Evolutionary conservation across 78 protist species (phyloP).

Genomic region (Fonticula alba): DNA sequence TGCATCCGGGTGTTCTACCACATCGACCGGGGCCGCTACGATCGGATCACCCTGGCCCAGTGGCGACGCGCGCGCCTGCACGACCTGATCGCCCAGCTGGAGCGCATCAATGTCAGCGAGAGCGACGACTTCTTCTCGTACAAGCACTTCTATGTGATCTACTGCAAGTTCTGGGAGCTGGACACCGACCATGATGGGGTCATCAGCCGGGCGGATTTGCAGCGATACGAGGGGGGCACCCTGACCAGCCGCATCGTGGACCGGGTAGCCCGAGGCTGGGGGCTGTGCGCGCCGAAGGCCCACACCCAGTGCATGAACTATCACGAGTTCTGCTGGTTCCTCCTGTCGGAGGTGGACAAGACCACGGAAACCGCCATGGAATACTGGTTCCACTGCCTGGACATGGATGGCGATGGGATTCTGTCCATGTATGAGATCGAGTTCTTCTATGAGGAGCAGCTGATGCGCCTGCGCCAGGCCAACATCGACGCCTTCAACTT

Average conservation of each 20-base stretch:
- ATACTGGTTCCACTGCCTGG: constrained; percentile 64
- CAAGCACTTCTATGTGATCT: constrained; percentile 85
- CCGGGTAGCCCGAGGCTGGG: constrained; percentile 12
- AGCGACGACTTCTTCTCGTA: constrained; percentile 38
- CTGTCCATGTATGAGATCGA: constrained; percentile 63
- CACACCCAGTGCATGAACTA: constrained; percentile 14
- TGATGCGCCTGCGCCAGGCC: constrained; percentile 35
- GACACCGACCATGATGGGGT: constrained; percentile 61
- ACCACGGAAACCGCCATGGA: constrained; percentile 31
- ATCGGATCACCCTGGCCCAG: constrained; percentile 31
- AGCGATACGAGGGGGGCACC: constrained; percentile 1
- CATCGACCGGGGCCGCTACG: constrained; percentile 19
- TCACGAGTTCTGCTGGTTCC: constrained; percentile 46
- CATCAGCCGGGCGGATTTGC: constrained; percentile 5
- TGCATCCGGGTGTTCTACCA: constrained; percentile 52
- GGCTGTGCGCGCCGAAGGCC: not conserved
- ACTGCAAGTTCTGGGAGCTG: constrained; percentile 86
- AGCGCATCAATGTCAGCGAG: constrained; percentile 19
- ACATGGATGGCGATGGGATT: constrained; percentile 60
- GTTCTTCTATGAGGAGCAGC: constrained; percentile 53
- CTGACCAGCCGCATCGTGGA: constrained; percentile 25
- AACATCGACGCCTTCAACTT: constrained; percentile 34
- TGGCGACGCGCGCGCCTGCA: constrained; percentile 18
- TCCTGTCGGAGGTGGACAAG: constrained; percentile 70
- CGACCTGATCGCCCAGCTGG: constrained; percentile 17